phyloP scores from a whole-genome alignment of 164 flowering plant genomes.

The Liquidambar formosana region DNA sequence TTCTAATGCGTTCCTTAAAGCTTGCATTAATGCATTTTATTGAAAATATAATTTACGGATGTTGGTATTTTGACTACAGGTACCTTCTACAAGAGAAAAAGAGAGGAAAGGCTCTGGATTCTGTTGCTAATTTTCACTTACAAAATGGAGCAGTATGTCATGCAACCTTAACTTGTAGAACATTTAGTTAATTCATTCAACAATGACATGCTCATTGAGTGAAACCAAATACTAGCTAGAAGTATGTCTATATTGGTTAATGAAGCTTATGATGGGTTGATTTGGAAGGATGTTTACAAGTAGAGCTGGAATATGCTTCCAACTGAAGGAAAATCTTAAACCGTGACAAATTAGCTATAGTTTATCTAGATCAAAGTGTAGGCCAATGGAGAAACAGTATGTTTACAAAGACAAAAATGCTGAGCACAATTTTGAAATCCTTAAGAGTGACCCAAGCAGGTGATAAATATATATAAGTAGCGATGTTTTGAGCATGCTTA shows the following conservation, averaged over 20 bases:
- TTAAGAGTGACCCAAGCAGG: neutral
- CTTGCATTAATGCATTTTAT: neutral
- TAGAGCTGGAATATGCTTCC: no score
- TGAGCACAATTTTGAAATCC: neutral
- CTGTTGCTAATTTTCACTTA: constrained; percentile 94
- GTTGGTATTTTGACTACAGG: constrained; percentile 33
- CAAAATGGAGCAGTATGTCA: constrained; percentile 90
- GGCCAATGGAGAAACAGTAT: no score
- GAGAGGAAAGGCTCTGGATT: constrained; percentile 90
- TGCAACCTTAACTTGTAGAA: neutral
- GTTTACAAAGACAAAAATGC: neutral
- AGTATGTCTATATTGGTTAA: no score
- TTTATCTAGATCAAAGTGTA: no score
- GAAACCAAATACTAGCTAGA: neutral
- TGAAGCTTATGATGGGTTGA: no score
- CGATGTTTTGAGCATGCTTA: neutral
- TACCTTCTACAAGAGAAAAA: constrained; percentile 91
- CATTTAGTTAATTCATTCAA: neutral
- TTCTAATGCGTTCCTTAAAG: neutral
- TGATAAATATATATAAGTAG: neutral
- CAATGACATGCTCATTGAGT: neutral
- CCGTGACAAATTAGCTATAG: no score
- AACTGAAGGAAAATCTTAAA: no score
- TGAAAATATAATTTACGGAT: neutral
- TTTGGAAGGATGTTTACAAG: no score